Evolutionary conservation across 1,139 yeast species (phyloP), one percentile per base, ranked within the genome.

Genomic region (Scheffersomyces illinoinensis): DNA sequence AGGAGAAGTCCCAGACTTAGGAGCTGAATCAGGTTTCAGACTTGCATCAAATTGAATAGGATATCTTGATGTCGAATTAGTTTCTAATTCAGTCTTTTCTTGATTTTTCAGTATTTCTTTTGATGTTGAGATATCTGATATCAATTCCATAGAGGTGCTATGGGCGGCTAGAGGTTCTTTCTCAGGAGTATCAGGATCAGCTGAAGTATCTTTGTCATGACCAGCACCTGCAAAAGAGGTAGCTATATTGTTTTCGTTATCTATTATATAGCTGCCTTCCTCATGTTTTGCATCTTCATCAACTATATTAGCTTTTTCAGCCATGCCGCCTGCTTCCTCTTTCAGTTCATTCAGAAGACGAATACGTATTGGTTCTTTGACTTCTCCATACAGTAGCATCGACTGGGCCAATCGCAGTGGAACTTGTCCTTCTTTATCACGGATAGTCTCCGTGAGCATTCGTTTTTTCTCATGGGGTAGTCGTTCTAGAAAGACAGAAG

Each of bases 401-500:
- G 43, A 33, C 17, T 33, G 43, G 17, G 43, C 43, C 43, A 33
- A 33, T 14, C 43, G 43, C 17, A 33, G 43, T 4, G 43, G 43
- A 17, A 33, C 8, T 3, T 33, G 17, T 33, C 43, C 43, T 33
- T 33, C 43, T 33, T 8, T 10, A 33, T 33, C 43, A 8, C 8
- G 43, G 43, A 33, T 33, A 8, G 43, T 33, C 10, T 33, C 43
- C 17, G 14, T 12, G 3, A 33, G 43, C 14, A 33, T 55, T 54
- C 57, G 62, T 39, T 56, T 53, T 57, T 64, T 63, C 54, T 59
- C 61, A 39, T 54, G 52, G 0, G 71, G 70, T 33, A 68, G 55
- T 39, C 63, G 57, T 5, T 69, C 71, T 43, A 72, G 58, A 48
- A 71, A 58, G 6, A 71, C 61, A 57, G 74, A 72, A 2, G 74